A percentile compares a stretch with the other conserved stretches of the same genome.
Conservation (phyloP, 225 moss, liverwort and hornwort species). For the Pleurozium schreberi region DNA sequence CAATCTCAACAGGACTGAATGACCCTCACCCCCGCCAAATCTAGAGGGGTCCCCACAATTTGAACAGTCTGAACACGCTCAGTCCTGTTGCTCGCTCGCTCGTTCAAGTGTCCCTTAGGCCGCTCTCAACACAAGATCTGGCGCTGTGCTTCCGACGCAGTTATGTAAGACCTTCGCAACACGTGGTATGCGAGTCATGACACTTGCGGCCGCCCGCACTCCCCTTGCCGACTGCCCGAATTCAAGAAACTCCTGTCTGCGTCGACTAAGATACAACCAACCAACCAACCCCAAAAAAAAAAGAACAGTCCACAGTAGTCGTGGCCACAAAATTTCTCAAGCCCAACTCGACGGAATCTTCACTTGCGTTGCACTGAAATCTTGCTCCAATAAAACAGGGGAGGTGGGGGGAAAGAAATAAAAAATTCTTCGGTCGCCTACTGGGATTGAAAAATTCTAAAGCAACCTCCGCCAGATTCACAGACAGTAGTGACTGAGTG, state of each 20-base stretch:
- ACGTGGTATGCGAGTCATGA: not conserved
- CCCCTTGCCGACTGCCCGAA: not conserved
- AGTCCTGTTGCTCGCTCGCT: not conserved
- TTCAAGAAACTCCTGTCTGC: not conserved
- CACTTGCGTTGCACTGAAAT: not conserved
- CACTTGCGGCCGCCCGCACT: not conserved
- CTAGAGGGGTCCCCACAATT: not conserved
- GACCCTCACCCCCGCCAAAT: not conserved
- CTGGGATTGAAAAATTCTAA: not conserved
- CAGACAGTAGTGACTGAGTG: not conserved
- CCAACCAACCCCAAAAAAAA: not conserved
- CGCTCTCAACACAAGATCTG: not conserved
- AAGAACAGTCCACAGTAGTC: not conserved
- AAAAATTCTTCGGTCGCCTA: not conserved
- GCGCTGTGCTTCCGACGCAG: not conserved
- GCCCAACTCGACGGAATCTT: not conserved
- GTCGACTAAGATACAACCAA: not conserved
- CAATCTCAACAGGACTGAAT: not conserved
- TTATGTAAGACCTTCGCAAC: not conserved
- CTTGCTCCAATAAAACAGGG: too few relatives aligned
- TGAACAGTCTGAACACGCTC: not conserved
- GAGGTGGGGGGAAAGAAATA: too few relatives aligned
- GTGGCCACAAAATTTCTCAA: not conserved
- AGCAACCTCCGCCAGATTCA: not conserved
- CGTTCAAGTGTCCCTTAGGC: not conserved